Evolutionary conservation across 1,284 basidiomycete genomes (phyloP).

Genomic region (Melampsora larici-populina): DNA sequence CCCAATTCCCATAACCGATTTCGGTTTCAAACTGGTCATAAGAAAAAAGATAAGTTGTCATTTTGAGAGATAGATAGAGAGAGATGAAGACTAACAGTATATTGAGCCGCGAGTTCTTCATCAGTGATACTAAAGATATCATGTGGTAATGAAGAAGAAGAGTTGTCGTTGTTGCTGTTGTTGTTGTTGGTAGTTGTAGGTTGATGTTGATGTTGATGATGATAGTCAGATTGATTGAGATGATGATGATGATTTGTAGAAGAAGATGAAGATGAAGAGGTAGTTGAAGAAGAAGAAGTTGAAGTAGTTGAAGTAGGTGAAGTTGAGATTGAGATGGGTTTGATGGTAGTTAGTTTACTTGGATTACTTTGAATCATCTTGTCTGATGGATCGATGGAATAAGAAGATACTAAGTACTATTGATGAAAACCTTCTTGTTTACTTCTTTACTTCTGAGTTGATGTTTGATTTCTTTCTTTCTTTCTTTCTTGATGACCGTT

Average conservation of each 20-base stretch:
- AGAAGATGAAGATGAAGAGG: not conserved
- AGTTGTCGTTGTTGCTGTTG: not conserved
- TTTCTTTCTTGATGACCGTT: too few relatives aligned
- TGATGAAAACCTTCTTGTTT: too few relatives aligned
- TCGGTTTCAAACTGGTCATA: constrained; percentile 24
- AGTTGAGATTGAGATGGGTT: not conserved
- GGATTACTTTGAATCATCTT: not conserved
- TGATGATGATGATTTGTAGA: not conserved
- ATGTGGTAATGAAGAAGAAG: not conserved
- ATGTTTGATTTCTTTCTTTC: too few relatives aligned
- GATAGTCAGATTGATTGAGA: not conserved
- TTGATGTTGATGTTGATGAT: not conserved
- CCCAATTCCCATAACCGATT: too few relatives aligned
- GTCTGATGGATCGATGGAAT: too few relatives aligned
- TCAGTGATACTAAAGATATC: constrained; percentile 40
- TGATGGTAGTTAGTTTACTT: not conserved
- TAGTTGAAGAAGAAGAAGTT: not conserved
- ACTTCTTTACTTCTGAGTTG: too few relatives aligned
- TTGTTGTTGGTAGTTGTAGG: not conserved
- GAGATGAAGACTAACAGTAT: constrained; percentile 17
- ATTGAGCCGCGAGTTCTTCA: constrained; percentile 27
- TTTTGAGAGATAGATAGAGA: not conserved
- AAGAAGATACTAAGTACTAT: too few relatives aligned
- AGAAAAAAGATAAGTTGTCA: not conserved
- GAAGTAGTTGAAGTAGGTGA: too few relatives aligned